Conservation (phyloP, 2,329 filamentous ascomycete genomes). For the Colletotrichum australisinense region DNA sequence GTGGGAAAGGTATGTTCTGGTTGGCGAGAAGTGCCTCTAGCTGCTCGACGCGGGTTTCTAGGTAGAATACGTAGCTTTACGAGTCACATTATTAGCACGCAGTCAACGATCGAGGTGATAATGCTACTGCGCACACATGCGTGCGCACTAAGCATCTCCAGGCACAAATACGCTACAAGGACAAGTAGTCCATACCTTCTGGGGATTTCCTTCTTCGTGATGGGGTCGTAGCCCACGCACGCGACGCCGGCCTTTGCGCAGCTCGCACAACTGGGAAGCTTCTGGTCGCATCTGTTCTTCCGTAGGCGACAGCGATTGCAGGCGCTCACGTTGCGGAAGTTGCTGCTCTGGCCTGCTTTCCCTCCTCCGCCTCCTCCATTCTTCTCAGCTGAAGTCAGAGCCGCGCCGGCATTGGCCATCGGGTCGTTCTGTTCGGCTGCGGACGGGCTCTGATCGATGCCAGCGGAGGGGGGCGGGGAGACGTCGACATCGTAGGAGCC, state of each 20-base stretch:
- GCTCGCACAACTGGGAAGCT: constrained; percentile 87
- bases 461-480: constrained; percentile 48
- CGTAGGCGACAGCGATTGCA: constrained; percentile 92
- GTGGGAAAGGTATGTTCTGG: constrained; percentile 78
- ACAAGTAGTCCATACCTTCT: constrained; percentile 75
- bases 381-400: constrained; percentile 42
- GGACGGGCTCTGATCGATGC: constrained; percentile 50
- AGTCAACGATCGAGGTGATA: not conserved
- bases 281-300: constrained; percentile 96
- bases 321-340: constrained; percentile 89
- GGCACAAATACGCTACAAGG: not conserved
- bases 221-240: constrained; percentile 96
- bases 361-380: constrained; percentile 35
- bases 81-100: constrained; percentile 5
- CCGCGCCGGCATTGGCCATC: constrained; percentile 40
- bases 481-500: constrained; percentile 59
- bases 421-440: constrained; percentile 41
- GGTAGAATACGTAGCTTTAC: constrained; percentile 88
- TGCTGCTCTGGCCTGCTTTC: constrained; percentile 70
- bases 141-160: not conserved
- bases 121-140: not conserved
- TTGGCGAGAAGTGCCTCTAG: constrained; percentile 80
- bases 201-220: constrained; percentile 95
- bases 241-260: constrained; percentile 93
- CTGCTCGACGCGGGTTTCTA: constrained; percentile 87